Evolutionary conservation across 2,329 filamentous ascomycete species (phyloP).

Genomic region (Sporothrix globosa): DNA sequence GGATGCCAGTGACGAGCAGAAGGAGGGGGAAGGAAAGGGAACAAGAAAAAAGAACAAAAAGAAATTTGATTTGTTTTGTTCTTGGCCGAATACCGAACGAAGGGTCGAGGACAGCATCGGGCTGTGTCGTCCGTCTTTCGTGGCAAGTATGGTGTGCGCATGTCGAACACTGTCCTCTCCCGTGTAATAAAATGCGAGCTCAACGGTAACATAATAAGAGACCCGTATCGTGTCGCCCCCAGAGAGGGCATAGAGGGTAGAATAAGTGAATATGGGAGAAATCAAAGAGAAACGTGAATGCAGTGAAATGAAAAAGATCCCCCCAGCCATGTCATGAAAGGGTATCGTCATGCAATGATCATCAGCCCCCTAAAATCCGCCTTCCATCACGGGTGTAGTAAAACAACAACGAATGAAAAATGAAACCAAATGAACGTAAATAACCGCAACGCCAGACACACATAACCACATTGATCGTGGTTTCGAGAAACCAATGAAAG

Average conservation of each 20-base stretch:
- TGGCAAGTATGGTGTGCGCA: neutral
- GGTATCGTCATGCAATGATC: constrained; percentile 6
- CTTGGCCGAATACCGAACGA: constrained; percentile 5
- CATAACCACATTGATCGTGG: constrained; percentile 11
- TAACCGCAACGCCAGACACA: constrained; percentile 2
- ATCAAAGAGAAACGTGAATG: neutral
- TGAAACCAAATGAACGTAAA: neutral
- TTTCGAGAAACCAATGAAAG: constrained; percentile 1
- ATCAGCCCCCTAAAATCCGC: neutral
- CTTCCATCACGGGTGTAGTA: neutral
- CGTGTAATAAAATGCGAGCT: constrained; percentile 7
- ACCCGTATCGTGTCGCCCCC: neutral
- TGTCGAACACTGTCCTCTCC: constrained; percentile 12
- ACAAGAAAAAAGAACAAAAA: neutral
- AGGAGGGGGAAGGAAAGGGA: neutral
- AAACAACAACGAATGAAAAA: neutral
- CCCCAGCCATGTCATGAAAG: constrained; percentile 6
- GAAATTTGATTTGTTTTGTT: constrained; percentile 11
- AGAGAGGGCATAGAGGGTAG: neutral
- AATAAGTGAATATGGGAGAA: neutral
- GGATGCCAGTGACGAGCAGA: constrained; percentile 15
- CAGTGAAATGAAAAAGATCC: neutral
- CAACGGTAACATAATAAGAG: constrained; percentile 9
- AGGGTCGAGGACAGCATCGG: constrained; percentile 8
- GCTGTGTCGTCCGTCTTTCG: constrained; percentile 1